Evolutionary conservation across 192 early-diverging fungal species (phyloP).

Genomic region (Linnemannia hyalina): DNA sequence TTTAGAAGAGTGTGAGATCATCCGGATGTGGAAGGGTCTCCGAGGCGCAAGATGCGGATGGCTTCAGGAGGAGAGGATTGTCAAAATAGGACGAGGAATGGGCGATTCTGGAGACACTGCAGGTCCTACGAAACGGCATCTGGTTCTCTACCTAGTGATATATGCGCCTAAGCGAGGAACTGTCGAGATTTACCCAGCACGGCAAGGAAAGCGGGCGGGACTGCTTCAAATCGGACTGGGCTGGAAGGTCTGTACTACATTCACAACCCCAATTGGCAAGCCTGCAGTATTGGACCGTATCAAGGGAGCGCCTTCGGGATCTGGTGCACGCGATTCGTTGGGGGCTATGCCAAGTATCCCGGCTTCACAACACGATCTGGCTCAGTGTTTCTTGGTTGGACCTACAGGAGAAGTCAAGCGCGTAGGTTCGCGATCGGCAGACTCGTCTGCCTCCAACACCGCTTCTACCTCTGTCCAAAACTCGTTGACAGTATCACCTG

Average conservation of each 20-base stretch:
- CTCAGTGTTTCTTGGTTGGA: conserved; percentile 66
- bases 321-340: not conserved
- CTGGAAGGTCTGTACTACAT: conserved; percentile 64
- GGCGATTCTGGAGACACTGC: conserved; percentile 55
- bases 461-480: not conserved
- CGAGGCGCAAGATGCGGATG: conserved; percentile 80
- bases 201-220: conserved; percentile 72
- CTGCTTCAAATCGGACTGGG: conserved; percentile 70
- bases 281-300: conserved; percentile 55
- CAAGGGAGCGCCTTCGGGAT: conserved; percentile 14
- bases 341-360: not conserved
- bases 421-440: conserved; percentile 25
- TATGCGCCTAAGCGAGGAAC: conserved; percentile 74
- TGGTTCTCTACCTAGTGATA: conserved; percentile 69
- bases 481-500: conserved; percentile 18
- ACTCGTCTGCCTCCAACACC: conserved; percentile 6
- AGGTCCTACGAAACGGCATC: conserved; percentile 21
- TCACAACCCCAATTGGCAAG: conserved; percentile 60
- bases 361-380: conserved; percentile 28
- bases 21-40: conserved; percentile 80
- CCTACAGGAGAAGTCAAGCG: conserved; percentile 64
- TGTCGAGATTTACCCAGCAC: conserved; percentile 73
- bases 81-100: conserved; percentile 12
- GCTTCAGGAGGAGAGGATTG: conserved; percentile 64
- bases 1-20: conserved; percentile 70